These are phyloP conservation scores for Starmera stellimalicola DNA, from an alignment of 1,139 yeast genomes.

Conservation along the genomic window DNA sequence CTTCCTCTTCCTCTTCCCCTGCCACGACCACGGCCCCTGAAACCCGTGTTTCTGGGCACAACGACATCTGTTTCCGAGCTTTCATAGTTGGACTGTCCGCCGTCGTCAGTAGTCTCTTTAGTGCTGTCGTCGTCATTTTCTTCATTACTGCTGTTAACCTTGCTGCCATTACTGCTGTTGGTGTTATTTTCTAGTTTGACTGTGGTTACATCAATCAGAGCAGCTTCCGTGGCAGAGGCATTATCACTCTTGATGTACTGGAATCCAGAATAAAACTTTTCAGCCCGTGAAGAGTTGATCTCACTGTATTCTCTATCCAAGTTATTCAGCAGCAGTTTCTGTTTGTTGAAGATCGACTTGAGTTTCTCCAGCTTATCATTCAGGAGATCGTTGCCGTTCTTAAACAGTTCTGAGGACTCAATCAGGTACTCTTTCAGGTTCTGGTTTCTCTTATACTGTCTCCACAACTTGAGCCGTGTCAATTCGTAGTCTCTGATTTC, in stretches of 20 bases:
- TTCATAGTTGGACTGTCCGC: neutral
- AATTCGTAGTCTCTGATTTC: conserved; percentile 25
- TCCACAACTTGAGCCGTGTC: conserved; percentile 17
- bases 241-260: too few relatives aligned
- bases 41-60: conserved; percentile 5
- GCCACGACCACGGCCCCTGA: neutral
- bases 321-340: conserved; percentile 16
- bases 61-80: conserved; percentile 15
- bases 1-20: neutral
- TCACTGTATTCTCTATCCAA: conserved; percentile 18
- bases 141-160: neutral
- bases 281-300: conserved; percentile 14
- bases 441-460: conserved; percentile 18
- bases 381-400: conserved; percentile 19
- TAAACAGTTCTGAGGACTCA: conserved; percentile 18
- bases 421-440: conserved; percentile 18
- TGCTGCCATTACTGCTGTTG: too few relatives aligned
- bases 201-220: too few relatives aligned
- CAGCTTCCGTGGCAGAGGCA: too few relatives aligned
- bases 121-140: neutral
- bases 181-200: too few relatives aligned
- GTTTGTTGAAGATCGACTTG: conserved; percentile 23
- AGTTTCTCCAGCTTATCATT: conserved; percentile 21
- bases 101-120: conserved; percentile 1
- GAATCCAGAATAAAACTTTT: conserved; percentile 14